Base-by-base conservation (phyloP, 345 rosid species). In the Populus euphratica region DNA sequence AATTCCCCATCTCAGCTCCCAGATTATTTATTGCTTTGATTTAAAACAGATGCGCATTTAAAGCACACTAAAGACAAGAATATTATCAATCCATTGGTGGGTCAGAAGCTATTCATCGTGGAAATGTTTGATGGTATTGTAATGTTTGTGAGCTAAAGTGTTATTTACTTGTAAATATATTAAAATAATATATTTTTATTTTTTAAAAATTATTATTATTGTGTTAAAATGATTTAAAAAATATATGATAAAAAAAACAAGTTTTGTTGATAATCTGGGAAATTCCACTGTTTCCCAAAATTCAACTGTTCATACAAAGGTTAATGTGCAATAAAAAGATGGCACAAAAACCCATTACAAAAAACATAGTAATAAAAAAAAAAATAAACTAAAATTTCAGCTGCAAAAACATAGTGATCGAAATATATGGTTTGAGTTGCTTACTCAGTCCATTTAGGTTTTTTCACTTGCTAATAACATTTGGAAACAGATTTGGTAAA, bases 401-500 rank as follows among this genome's bases (percentile, higher is more conserved):
- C 47, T 21, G 62, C 8, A 13, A 31, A 29, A 64, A n/a, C 54
- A 18, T 2, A 36, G 4, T 13, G 41, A 43, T n/a, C 43, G 0
- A 20, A 18, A 16, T 4, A 7, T 27, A 73, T 71, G 5, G 27
- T 16, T 12, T 0, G 50, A 65, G 20, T 21, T 21, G 38, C 77
- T 68, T 85, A 94, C 95, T 93, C 35, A 33, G 35, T 31, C 35
- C 35, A 33, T 33, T 33, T 33, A 3, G 35, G 5, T 33, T 33
- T 31, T 33, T 33, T 33, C 35, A 33, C 33, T 31, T 31, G 33
- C 4, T 31, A 31, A 31, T 4, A 31, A 31, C 35, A 33, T 31
- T 31, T 31, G 33, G 4, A 31, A 31, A 31, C 0, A 31, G 33
- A 31, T 31, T 31, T 31, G 3, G 33, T 31, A 2, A 31, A 31